Evolutionary conservation across 768 basidiomycete species (phyloP).

Genomic region (Russula emetica): DNA sequence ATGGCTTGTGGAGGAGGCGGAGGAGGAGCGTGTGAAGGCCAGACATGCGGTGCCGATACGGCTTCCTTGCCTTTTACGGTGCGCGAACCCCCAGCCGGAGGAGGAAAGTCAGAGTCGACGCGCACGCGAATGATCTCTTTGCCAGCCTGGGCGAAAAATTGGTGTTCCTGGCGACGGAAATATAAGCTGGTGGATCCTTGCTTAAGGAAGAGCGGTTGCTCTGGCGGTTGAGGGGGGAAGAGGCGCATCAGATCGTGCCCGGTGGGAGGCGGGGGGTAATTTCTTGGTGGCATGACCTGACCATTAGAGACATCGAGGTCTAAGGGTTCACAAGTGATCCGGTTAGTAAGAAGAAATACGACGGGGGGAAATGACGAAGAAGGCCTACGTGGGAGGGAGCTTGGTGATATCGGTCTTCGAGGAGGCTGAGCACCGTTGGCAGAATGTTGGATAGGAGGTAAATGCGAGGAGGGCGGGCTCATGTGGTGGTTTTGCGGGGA

Average conservation of each 20-base stretch:
- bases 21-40: constrained; percentile 24
- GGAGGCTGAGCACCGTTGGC: constrained; percentile 16
- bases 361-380: not conserved
- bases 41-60: constrained; percentile 9
- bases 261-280: constrained; percentile 71
- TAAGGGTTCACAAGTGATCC: constrained; percentile 30
- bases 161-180: constrained; percentile 72
- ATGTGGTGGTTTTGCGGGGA: constrained; percentile 20
- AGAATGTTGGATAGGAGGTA: constrained; percentile 26
- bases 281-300: constrained; percentile 47
- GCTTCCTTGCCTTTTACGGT: constrained; percentile 25
- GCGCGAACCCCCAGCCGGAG: constrained; percentile 15
- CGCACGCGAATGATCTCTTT: constrained; percentile 73
- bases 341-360: not conserved
- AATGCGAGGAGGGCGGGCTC: constrained; percentile 22
- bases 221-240: constrained; percentile 69
- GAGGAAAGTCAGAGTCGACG: constrained; percentile 58
- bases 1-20: constrained; percentile 31
- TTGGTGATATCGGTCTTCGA: constrained; percentile 26
- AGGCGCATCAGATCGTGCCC: constrained; percentile 84
- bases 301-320: constrained; percentile 62
- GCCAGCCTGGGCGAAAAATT: constrained; percentile 75
- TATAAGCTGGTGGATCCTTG: constrained; percentile 66
- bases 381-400: constrained; percentile 25
- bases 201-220: constrained; percentile 47